Evolutionary conservation across 805 yeast genomes (phyloP), one percentile per base, ranked within the genome.

Genomic region (Teunomyces kruisii): DNA sequence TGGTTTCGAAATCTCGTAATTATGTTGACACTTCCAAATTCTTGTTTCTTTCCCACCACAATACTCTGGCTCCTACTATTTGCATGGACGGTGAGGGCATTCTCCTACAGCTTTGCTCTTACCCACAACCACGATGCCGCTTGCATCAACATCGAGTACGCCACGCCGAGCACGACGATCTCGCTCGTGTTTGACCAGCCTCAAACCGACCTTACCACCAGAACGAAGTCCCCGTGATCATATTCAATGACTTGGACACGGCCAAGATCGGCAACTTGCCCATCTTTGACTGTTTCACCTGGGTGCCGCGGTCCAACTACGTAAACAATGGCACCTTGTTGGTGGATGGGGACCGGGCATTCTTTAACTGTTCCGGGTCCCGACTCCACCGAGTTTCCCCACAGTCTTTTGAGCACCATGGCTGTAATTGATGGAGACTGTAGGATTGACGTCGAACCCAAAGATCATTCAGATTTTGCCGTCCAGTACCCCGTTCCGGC

Each of bases 161-260:
- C 35, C 17, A 24, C n/a, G 15, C 9, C 28, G 27, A 16, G 40
- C 33, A 49, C 52, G 12, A 5, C 39, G 4, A 32, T 49, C 32
- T 3, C 30, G 3, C 22, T 49, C 14, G 46, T 38, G 29, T 46
- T 49, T 30, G 9, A 16, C 32, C 32, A 33, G n/a, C 36, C 44
- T 4, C 31, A 43, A 30, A 10, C 8, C 9, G 41, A 28, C 3
- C 28, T 27, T 27, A 32, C 24, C 31, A 41, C 32, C 31, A 39
- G 12, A 42, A 42, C 26, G 46, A 43, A 19, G 24, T 46, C 19
- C 50, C 52, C 4, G 38, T 49, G n/a, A 24, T 46, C 14, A 35
- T 49, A 3, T 49, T 46, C 44, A 32, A 49, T 43, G 46, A 49
- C 50, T 35, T 46, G 46, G 52, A 49, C 29, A 27, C 44, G 16